A percentile compares a stretch with the other conserved stretches of the same genome.
phyloP scores from a whole-genome alignment of 2,329 filamentous ascomycete species.

The Apiospora phragmitis region DNA sequence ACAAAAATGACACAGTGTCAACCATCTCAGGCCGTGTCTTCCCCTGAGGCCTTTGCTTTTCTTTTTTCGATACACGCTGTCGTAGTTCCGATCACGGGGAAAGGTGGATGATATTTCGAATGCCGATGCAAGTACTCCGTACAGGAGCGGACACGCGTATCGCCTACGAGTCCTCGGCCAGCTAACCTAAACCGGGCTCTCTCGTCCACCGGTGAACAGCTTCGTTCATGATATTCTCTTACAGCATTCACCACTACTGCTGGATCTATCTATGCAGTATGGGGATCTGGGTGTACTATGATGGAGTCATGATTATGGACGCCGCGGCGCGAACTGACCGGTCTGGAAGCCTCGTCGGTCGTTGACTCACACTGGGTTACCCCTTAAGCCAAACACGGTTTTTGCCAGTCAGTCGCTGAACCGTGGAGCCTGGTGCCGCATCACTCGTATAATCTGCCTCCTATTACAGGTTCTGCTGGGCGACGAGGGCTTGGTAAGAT shows the following conservation, averaged over 20 bases:
- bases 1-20: background rate
- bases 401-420: background rate
- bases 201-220: background rate
- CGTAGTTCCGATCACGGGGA: background rate
- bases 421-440: background rate
- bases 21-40: background rate
- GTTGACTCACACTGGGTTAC: slow-evolving; percentile 4
- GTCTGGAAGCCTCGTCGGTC: background rate
- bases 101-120: background rate
- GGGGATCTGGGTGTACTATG: background rate
- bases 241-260: background rate
- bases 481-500: background rate
- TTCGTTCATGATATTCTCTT: background rate
- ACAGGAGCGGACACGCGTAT: background rate
- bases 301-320: background rate
- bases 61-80: background rate
- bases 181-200: background rate
- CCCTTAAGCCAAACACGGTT: background rate
- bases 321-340: background rate
- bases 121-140: background rate
- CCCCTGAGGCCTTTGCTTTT: background rate
- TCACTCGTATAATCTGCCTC: background rate
- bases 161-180: background rate
- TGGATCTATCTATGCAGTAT: background rate
- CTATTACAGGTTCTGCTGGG: background rate